Evolutionary conservation across 202 grass and related monocot genomes (phyloP).

Genomic region (Setaria viridis): DNA sequence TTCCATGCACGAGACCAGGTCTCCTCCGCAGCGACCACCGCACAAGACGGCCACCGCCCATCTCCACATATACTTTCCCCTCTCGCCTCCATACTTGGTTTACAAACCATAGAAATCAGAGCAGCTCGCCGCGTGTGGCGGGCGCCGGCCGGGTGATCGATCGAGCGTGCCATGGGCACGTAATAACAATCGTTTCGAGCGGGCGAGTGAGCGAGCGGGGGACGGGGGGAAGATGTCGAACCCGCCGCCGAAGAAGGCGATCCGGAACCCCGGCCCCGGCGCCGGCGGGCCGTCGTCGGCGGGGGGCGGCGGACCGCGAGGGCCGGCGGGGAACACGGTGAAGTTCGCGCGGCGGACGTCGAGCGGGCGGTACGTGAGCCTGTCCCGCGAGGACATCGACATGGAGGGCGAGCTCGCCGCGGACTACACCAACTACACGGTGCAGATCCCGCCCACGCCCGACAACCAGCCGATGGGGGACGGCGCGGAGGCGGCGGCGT

Average conservation of each 20-base stretch:
- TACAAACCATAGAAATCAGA: slow-evolving; percentile 30
- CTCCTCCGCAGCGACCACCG: slow-evolving; percentile 27
- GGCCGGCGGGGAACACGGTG: slow-evolving; percentile 53
- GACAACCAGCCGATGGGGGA: slow-evolving; percentile 94
- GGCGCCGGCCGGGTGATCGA: slow-evolving; percentile 11
- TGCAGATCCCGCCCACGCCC: slow-evolving; percentile 90
- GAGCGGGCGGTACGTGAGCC: slow-evolving; percentile 81
- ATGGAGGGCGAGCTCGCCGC: slow-evolving; percentile 65
- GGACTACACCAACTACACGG: slow-evolving; percentile 92
- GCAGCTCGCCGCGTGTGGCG: background rate
- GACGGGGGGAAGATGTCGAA: slow-evolving; percentile 50
- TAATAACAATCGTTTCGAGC: background rate
- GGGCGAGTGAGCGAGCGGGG: background rate
- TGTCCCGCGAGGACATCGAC: slow-evolving; percentile 86
- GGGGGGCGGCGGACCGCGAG: background rate
- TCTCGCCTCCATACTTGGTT: slow-evolving; percentile 33
- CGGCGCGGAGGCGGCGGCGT: slow-evolving; percentile 32
- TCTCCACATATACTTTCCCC: slow-evolving; percentile 39
- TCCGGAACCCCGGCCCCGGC: slow-evolving; percentile 44
- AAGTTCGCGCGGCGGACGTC: slow-evolving; percentile 87
- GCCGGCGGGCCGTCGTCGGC: background rate
- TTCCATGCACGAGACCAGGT: slow-evolving; percentile 11
- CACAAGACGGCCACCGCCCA: background rate
- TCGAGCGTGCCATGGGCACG: slow-evolving; percentile 11
- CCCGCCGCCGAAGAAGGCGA: slow-evolving; percentile 63